phyloP scores from a whole-genome alignment of 441 rosid species.

The Adansonia madagascariensis region DNA sequence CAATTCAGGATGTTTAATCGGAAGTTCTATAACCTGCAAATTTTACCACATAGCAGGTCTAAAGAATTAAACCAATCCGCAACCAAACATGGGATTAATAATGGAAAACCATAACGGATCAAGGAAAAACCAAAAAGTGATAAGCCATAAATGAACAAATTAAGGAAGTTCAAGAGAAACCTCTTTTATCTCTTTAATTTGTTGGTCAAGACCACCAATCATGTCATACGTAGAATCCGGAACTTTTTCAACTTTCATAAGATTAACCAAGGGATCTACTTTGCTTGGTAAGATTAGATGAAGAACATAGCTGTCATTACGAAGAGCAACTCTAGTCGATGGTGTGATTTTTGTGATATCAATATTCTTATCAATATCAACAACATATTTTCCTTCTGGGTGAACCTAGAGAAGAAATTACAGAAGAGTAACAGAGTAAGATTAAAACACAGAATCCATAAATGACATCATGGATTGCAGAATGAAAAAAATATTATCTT shows the following conservation, averaged over 20 bases:
- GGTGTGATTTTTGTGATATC: slow-evolving; percentile 95
- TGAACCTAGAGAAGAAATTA: slow-evolving; percentile 65
- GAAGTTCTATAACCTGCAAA: slow-evolving; percentile 88
- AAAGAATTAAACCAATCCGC: slow-evolving; percentile 20
- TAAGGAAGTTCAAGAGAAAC: slow-evolving; percentile 32
- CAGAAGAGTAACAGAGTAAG: not conserved
- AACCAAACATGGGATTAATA: not conserved
- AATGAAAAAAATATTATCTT: slow-evolving; percentile 2
- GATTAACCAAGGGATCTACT: slow-evolving; percentile 92
- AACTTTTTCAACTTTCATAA: slow-evolving; percentile 96
- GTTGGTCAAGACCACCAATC: slow-evolving; percentile 97
- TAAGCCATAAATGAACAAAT: not conserved
- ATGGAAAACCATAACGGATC: not conserved
- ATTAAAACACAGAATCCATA: not conserved
- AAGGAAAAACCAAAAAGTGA: not conserved
- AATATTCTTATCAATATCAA: slow-evolving; percentile 89
- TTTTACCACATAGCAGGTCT: not conserved
- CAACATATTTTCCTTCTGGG: slow-evolving; percentile 98
- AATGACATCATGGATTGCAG: slow-evolving; percentile 1
- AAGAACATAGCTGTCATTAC: slow-evolving; percentile 96
- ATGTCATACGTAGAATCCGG: slow-evolving; percentile 96
- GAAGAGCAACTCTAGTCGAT: slow-evolving; percentile 96
- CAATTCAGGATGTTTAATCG: slow-evolving; percentile 84
- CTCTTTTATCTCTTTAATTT: slow-evolving; percentile 96
- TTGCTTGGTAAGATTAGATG: slow-evolving; percentile 93